These are phyloP conservation scores for Litchi chinensis DNA, from an alignment of 345 rosid genomes.

Conservation along the genomic window DNA sequence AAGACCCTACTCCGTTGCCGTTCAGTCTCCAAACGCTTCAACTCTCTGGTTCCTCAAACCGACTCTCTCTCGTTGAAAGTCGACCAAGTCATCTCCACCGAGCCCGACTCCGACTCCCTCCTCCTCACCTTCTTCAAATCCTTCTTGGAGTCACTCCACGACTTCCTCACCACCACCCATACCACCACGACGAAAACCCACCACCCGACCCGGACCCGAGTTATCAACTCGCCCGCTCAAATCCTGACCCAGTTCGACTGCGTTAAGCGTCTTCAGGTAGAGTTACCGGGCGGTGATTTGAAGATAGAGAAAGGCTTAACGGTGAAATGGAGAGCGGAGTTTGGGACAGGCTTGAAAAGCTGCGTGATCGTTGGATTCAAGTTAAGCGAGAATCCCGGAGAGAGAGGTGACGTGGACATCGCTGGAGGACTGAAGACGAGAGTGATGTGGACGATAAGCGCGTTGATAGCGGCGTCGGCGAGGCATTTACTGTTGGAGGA, in stretches of 20 bases:
- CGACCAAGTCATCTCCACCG: slow-evolving; percentile 49
- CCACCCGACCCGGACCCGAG: not conserved
- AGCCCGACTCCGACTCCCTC: slow-evolving; percentile 32
- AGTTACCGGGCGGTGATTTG: slow-evolving; percentile 47
- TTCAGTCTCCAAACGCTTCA: slow-evolving; percentile 54
- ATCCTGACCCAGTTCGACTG: slow-evolving; percentile 42
- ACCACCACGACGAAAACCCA: not conserved
- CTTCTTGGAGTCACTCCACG: slow-evolving; percentile 29
- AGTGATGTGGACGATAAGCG: slow-evolving; percentile 58
- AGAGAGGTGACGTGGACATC: slow-evolving; percentile 22
- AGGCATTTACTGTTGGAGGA: slow-evolving; percentile 42
- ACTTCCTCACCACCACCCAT: slow-evolving; percentile 17
- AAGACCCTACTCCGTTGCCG: slow-evolving; percentile 48
- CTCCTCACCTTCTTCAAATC: slow-evolving; percentile 32
- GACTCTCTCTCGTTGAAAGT: slow-evolving; percentile 47
- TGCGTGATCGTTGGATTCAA: slow-evolving; percentile 51
- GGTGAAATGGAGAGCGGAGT: slow-evolving; percentile 47
- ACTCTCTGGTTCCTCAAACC: slow-evolving; percentile 45
- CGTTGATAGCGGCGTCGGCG: slow-evolving; percentile 49
- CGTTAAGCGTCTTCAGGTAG: slow-evolving; percentile 41
- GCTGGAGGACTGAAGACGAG: slow-evolving; percentile 43
- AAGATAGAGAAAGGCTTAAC: slow-evolving; percentile 30
- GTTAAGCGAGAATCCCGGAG: not conserved
- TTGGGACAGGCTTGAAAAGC: slow-evolving; percentile 36
- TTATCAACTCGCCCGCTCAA: slow-evolving; percentile 33